phyloP scores from a whole-genome alignment of 495 filamentous ascomycete species.

The Aspergillus asperescens region DNA sequence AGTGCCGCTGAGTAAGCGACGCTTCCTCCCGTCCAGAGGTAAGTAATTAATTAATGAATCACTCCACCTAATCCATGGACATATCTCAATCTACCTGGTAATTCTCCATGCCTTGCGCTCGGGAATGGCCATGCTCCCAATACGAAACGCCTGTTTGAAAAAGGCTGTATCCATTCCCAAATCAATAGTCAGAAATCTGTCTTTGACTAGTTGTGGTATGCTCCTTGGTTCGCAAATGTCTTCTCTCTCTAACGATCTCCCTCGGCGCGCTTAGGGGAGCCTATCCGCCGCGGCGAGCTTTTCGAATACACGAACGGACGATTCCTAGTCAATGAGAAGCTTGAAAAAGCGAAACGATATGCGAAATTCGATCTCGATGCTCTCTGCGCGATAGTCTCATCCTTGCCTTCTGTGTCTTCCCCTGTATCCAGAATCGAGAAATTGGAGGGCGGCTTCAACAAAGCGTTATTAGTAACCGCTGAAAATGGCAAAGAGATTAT shows the following conservation, averaged over 20 bases:
- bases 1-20: no score
- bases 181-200: background rate
- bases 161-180: background rate
- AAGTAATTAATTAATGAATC: no score
- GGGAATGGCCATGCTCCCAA: background rate
- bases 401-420: conserved; percentile 13
- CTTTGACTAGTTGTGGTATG: background rate
- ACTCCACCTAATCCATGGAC: no score
- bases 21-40: no score
- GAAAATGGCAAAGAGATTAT: conserved; percentile 26
- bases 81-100: no score
- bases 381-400: conserved; percentile 23
- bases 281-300: conserved; percentile 5
- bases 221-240: background rate
- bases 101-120: no score
- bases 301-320: conserved; percentile 26
- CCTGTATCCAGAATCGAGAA: conserved; percentile 26
- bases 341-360: conserved; percentile 18
- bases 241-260: background rate
- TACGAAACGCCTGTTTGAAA: background rate
- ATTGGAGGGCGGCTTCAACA: conserved; percentile 32
- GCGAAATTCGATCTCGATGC: conserved; percentile 24
- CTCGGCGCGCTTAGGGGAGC: background rate
- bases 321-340: conserved; percentile 26
- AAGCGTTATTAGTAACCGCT: conserved; percentile 26